phyloP scores from a whole-genome alignment of 345 rosid species.

The Corymbia maculata region DNA sequence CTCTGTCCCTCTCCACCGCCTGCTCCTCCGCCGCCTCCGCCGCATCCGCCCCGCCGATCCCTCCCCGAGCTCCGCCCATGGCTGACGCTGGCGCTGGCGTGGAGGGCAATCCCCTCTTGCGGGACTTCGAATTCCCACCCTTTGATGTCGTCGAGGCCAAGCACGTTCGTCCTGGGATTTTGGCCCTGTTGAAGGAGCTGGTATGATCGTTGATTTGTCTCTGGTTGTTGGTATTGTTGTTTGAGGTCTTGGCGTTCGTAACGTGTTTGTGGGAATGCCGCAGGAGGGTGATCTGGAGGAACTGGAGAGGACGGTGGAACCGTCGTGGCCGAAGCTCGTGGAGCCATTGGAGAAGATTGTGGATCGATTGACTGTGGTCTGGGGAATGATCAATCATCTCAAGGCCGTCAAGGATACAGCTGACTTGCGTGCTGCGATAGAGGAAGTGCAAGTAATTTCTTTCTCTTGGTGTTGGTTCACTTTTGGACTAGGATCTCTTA shows the following conservation, averaged over 20 bases:
- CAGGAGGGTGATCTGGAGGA: slow-evolving; percentile 75
- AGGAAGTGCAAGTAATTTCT: slow-evolving; percentile 73
- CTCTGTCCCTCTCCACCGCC: not conserved
- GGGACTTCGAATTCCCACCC: slow-evolving; percentile 69
- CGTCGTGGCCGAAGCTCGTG: slow-evolving; percentile 81
- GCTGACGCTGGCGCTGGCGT: slow-evolving; percentile 9
- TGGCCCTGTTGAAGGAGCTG: slow-evolving; percentile 51
- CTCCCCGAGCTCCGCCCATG: slow-evolving; percentile 10
- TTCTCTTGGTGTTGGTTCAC: not conserved
- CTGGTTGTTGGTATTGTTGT: not conserved
- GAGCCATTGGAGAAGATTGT: slow-evolving; percentile 87
- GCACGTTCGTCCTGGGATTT: slow-evolving; percentile 77
- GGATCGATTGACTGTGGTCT: slow-evolving; percentile 56
- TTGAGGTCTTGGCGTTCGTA: not conserved
- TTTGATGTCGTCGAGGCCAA: slow-evolving; percentile 52
- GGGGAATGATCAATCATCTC: slow-evolving; percentile 79
- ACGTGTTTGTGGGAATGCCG: not conserved
- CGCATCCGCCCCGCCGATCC: not conserved
- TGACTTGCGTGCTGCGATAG: slow-evolving; percentile 87
- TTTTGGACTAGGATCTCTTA: not conserved
- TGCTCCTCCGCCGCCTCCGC: not conserved
- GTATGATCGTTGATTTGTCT: slow-evolving; percentile 18
- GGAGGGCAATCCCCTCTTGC: slow-evolving; percentile 56
- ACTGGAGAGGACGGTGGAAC: slow-evolving; percentile 60
- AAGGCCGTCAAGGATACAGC: slow-evolving; percentile 78